Evolutionary conservation across 306 rosid genomes (phyloP).

Genomic region (Medicago truncatula): DNA sequence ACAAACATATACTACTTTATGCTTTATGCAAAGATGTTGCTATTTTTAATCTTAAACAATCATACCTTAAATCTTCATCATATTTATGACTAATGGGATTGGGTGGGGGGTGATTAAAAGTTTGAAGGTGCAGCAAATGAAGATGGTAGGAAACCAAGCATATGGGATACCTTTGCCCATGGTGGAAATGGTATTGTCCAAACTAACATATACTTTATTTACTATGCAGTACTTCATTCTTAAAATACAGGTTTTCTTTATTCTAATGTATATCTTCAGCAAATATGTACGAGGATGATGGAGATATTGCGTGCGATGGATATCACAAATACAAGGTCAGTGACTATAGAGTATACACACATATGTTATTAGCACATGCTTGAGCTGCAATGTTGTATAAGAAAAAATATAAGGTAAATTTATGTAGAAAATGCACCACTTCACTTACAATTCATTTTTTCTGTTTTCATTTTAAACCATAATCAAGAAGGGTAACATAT

Average conservation of each 20-base stretch:
- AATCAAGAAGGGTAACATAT: background rate
- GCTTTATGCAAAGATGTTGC: too few species aligned
- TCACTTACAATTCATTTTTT: too few species aligned
- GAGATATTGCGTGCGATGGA: slow-evolving; percentile 41
- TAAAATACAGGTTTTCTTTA: background rate
- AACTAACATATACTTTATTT: background rate
- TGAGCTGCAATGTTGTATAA: slow-evolving; percentile 46
- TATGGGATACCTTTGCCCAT: too few species aligned
- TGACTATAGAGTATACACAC: background rate
- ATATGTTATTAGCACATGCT: slow-evolving; percentile 53
- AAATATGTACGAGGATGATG: slow-evolving; percentile 34
- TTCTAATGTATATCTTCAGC: slow-evolving; percentile 21
- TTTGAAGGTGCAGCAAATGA: too few species aligned
- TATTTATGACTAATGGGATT: too few species aligned
- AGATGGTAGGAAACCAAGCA: too few species aligned
- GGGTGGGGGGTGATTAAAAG: too few species aligned
- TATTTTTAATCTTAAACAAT: too few species aligned
- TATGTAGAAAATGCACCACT: background rate
- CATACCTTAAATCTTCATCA: too few species aligned
- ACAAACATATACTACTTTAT: too few species aligned
- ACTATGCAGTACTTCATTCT: background rate
- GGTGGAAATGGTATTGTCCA: slow-evolving; percentile 41
- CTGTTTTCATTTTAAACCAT: too few species aligned
- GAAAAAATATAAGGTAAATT: slow-evolving; percentile 49
- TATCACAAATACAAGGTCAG: slow-evolving; percentile 51